A percentile compares a stretch with the other conserved stretches of the same genome.
These are phyloP conservation scores for Spathaspora gorwiae DNA, from an alignment of 805 yeast genomes.

Conservation along the genomic window DNA sequence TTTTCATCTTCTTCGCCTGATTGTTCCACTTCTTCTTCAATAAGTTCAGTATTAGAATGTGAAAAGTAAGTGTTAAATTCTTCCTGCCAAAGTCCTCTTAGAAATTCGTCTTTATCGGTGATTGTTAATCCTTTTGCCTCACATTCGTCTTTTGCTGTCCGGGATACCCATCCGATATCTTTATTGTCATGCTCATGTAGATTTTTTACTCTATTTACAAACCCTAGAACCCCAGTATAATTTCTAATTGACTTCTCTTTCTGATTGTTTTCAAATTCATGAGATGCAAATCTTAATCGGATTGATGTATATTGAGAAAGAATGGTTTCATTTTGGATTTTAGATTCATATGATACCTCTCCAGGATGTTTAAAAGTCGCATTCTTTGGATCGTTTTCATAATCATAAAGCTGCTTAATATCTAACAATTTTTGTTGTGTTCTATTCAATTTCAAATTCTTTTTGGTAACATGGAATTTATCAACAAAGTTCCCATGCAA, in stretches of 20 bases:
- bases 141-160: neutral
- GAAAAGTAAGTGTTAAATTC: constrained; percentile 6
- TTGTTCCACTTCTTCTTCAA: neutral
- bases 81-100: constrained; percentile 10
- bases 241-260: neutral
- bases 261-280: neutral
- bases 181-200: neutral
- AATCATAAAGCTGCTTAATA: constrained; percentile 23
- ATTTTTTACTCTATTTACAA: constrained; percentile 13
- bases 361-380: neutral
- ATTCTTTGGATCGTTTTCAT: constrained; percentile 1
- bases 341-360: constrained; percentile 15
- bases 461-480: constrained; percentile 9
- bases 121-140: constrained; percentile 1
- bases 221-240: constrained; percentile 23
- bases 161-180: neutral
- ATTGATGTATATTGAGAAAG: constrained; percentile 33
- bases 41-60: neutral
- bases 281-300: constrained; percentile 26
- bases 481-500: constrained; percentile 29
- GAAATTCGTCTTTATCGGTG: constrained; percentile 8
- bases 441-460: constrained; percentile 16
- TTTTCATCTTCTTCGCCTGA: neutral
- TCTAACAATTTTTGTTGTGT: constrained; percentile 34
- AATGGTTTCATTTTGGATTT: constrained; percentile 35